A percentile compares a stretch with the other conserved stretches of the same genome.
Conservation (phyloP, 176 grass and related monocot genomes). For the Aegilops bicornis region DNA sequence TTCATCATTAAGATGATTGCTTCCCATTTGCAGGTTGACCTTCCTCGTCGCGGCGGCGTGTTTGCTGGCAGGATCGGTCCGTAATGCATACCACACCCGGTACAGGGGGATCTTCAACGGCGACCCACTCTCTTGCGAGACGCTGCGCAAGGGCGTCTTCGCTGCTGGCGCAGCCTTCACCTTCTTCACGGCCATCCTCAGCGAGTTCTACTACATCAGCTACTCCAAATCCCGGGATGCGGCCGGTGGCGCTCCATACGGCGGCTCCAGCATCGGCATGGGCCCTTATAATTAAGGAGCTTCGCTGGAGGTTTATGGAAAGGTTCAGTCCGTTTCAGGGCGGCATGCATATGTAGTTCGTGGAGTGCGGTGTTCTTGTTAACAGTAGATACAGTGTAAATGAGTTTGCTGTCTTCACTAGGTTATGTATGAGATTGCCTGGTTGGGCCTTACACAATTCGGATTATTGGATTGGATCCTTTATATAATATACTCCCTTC, state of each 20-base stretch:
- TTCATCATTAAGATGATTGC: background rate
- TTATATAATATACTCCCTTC: no score
- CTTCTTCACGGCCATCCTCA: slow-evolving; percentile 83
- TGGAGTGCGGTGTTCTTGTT: slow-evolving; percentile 14
- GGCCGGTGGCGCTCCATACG: slow-evolving; percentile 37
- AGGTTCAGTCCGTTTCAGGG: slow-evolving; percentile 26
- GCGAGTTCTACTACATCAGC: slow-evolving; percentile 75
- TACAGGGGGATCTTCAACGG: slow-evolving; percentile 58
- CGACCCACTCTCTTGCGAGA: slow-evolving; percentile 59
- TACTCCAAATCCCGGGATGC: slow-evolving; percentile 62
- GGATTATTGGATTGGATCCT: no score
- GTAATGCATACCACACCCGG: slow-evolving; percentile 86
- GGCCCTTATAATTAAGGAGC: slow-evolving; percentile 57
- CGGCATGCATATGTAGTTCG: background rate
- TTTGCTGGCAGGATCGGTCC: slow-evolving; percentile 76
- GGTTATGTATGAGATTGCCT: no score
- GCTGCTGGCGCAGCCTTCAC: slow-evolving; percentile 82
- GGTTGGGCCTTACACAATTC: no score
- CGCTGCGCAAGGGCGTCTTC: slow-evolving; percentile 82
- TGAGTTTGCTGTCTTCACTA: no score
- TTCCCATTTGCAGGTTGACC: slow-evolving; percentile 47
- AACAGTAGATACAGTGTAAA: no score
- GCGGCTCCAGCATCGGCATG: slow-evolving; percentile 66
- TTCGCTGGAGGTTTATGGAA: background rate
- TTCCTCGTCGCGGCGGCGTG: slow-evolving; percentile 78